Percentiles rank a stretch among this genome's conserved stretches.
phyloP scores from a whole-genome alignment of 441 rosid genomes.

The Populus hybrid region DNA sequence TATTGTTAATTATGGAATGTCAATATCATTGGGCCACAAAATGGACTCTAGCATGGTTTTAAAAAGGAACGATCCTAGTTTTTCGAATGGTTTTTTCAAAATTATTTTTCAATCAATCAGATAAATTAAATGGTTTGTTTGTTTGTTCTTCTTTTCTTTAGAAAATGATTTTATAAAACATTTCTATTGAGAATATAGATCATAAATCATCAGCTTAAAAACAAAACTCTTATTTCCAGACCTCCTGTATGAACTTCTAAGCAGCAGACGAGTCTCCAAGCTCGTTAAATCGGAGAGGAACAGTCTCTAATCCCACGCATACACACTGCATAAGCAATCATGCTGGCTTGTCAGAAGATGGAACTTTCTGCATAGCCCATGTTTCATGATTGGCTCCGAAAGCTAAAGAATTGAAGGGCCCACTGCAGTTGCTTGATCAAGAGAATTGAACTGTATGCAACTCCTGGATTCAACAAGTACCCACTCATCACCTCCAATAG shows the following conservation, averaged over 20 bases:
- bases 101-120: no score
- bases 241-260: not conserved
- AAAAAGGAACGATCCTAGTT: no score
- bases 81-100: no score
- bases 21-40: no score
- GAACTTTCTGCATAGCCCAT: constrained; percentile 19
- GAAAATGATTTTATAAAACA: no score
- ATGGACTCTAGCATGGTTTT: no score
- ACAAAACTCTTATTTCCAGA: not conserved
- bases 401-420: constrained; percentile 2
- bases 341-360: constrained; percentile 15
- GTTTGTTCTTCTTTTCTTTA: no score
- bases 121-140: no score
- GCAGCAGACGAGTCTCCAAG: not conserved
- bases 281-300: not conserved
- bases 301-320: not conserved
- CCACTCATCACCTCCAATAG: constrained; percentile 14
- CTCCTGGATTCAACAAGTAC: constrained; percentile 15
- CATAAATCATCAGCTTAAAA: not conserved
- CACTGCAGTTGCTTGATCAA: constrained; percentile 8
- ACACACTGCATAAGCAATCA: not conserved
- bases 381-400: constrained; percentile 19
- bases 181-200: no score
- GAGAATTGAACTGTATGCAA: not conserved
- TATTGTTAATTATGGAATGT: no score